Percentiles rank a stretch among this genome's conserved stretches.
phyloP scores from a whole-genome alignment of 306 rosid genomes.

The Acacia crassicarpa region DNA sequence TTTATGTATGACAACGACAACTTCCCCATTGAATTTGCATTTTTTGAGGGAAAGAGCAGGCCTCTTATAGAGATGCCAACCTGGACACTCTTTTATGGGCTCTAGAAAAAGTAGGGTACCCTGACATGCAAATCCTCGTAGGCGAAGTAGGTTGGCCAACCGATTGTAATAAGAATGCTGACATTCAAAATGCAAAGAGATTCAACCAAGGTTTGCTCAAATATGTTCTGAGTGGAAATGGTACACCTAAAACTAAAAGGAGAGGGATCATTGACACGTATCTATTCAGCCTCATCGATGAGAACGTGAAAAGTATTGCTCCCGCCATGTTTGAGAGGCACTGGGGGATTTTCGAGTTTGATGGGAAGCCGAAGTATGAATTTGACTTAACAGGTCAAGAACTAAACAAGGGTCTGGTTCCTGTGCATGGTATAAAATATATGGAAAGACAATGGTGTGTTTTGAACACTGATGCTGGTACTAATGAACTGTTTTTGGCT shows the following conservation, averaged over 20 bases:
- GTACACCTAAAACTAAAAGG: slow-evolving; percentile 75
- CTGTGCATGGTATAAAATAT: slow-evolving; percentile 73
- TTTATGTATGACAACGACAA: slow-evolving; percentile 62
- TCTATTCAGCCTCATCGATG: slow-evolving; percentile 75
- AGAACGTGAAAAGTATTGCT: slow-evolving; percentile 63
- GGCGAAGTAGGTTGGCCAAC: slow-evolving; percentile 98
- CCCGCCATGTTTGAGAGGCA: slow-evolving; percentile 92
- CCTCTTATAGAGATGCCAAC: slow-evolving; percentile 79
- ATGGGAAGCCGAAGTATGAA: slow-evolving; percentile 89
- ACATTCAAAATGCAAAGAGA: slow-evolving; percentile 55
- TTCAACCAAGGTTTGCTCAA: slow-evolving; percentile 72
- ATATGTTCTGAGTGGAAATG: slow-evolving; percentile 62
- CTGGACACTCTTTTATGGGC: slow-evolving; percentile 75
- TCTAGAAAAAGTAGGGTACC: slow-evolving; percentile 64
- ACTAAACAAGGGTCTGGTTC: slow-evolving; percentile 44
- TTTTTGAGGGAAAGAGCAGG: slow-evolving; percentile 68
- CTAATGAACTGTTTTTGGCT: slow-evolving; percentile 36
- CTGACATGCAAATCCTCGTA: slow-evolving; percentile 57
- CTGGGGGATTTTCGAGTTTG: slow-evolving; percentile 90
- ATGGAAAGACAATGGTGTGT: slow-evolving; percentile 71
- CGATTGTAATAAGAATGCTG: slow-evolving; percentile 72
- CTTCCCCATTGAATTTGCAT: slow-evolving; percentile 88
- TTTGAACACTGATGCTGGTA: slow-evolving; percentile 40
- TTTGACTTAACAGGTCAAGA: slow-evolving; percentile 54
- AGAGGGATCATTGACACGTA: slow-evolving; percentile 55